Evolutionary conservation across 805 yeast species (phyloP).

Genomic region (Candida ponderosae): DNA sequence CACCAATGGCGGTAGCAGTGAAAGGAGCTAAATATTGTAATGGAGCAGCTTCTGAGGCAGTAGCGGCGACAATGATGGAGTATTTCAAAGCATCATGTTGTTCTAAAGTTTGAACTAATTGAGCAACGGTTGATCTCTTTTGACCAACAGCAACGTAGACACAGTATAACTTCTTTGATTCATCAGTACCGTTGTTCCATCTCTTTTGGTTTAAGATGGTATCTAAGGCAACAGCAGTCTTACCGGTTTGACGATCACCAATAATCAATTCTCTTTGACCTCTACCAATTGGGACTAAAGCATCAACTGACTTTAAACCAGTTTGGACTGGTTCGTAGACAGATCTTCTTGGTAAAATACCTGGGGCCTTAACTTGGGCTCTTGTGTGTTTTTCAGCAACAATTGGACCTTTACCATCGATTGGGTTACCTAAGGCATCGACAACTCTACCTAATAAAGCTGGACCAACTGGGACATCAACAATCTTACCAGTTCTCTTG

Average conservation of each 20-base stretch:
- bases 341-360: constrained; percentile 98
- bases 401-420: constrained; percentile 99
- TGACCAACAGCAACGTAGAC: constrained; percentile 99
- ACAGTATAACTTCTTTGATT: constrained; percentile 97
- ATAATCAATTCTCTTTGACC: constrained; percentile 99
- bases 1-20: constrained; percentile 99
- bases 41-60: constrained; percentile 99
- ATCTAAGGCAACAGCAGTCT: constrained; percentile 98
- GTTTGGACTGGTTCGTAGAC: constrained; percentile 99
- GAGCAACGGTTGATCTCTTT: constrained; percentile 99
- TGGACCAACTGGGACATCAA: constrained; percentile 98
- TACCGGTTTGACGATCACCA: constrained; percentile 99
- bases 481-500: constrained; percentile 99
- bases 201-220: constrained; percentile 98
- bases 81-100: constrained; percentile 96
- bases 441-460: constrained; percentile 98
- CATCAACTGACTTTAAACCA: constrained; percentile 98
- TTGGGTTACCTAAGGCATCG: constrained; percentile 98
- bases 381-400: constrained; percentile 76
- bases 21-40: constrained; percentile 99
- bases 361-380: constrained; percentile 99
- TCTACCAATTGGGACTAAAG: constrained; percentile 99
- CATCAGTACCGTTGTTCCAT: constrained; percentile 94
- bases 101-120: constrained; percentile 98
- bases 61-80: constrained; percentile 97